Evolutionary conservation across 2,329 filamentous ascomycete species (phyloP).

Genomic region (Tolypocladium nubicola): DNA sequence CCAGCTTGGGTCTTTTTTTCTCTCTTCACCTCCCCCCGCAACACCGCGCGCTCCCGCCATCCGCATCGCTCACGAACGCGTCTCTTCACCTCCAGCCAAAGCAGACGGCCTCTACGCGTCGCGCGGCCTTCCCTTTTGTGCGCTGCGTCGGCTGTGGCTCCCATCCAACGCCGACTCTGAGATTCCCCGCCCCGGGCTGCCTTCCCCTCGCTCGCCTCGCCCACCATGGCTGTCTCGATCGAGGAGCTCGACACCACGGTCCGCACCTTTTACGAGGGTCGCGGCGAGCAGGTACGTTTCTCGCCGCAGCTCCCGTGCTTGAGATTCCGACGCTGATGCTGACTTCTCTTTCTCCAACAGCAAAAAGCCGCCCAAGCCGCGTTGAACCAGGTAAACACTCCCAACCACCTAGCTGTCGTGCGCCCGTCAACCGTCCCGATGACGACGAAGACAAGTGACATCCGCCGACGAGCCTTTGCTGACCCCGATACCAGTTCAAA

Average conservation of each 20-base stretch:
- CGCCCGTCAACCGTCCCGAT: background rate
- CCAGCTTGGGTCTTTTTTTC: background rate
- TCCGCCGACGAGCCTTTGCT: conserved; percentile 3
- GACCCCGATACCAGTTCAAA: conserved; percentile 62
- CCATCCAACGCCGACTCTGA: conserved; percentile 10
- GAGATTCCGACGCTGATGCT: conserved; percentile 21
- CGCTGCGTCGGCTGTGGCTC: conserved; percentile 13
- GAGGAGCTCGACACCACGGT: conserved; percentile 94
- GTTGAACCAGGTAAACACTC: conserved; percentile 69
- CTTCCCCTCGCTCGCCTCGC: conserved; percentile 21
- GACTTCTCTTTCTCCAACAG: conserved; percentile 38
- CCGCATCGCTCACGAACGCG: background rate
- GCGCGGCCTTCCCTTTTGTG: conserved; percentile 11
- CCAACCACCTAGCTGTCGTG: background rate
- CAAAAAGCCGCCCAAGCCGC: conserved; percentile 94
- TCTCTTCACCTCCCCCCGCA: background rate
- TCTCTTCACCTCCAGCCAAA: conserved; percentile 1
- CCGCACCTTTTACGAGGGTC: conserved; percentile 94
- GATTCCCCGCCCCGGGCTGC: conserved; percentile 15
- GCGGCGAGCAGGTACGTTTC: conserved; percentile 73
- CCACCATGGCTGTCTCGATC: conserved; percentile 61
- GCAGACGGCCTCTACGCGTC: conserved; percentile 9
- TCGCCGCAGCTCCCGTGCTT: background rate
- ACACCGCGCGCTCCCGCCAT: background rate
- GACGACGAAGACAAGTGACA: background rate